Evolutionary conservation across 2,329 filamentous ascomycete species (phyloP), one percentile per base, ranked within the genome.

Genomic region (Xylariaceae sp.): DNA sequence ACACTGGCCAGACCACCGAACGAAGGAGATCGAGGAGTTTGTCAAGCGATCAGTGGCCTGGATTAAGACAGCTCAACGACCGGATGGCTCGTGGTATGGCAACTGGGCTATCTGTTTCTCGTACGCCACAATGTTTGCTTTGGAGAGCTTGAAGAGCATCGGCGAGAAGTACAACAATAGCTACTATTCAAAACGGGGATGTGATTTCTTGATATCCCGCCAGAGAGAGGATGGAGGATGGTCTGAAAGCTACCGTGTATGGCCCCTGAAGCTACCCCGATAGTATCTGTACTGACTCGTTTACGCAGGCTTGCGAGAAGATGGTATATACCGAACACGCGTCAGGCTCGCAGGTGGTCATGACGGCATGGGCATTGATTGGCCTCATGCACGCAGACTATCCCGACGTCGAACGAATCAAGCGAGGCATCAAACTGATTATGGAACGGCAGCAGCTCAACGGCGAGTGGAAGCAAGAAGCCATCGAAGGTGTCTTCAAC

Each of bases 31-130:
- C 65, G 78, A 83, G 7, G 72, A 71, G 0, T 91, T 94, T 68
- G 88, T 94, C 65, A 77, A 78, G 17, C 82, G 87, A 44, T 92
- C 92, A 0, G 84, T 96, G 0, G 77, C 80, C 53, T 97, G 92
- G 78, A 96, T 99, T 74, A 89, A 92, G 70, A 81, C 81, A 1
- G 83, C 86, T 2, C 94, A 97, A 74, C 79, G 83, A 1, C 73
- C 81, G 0, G 91, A 97, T 67, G 94, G 94, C n/a, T 89, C 88
- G 61, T 99, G 94, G 94, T 97, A 99, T 72, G 94, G 94, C 51
- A 92, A 86, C 71, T 99, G 94, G 94, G 94, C 90, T 55, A 95
- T 99, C 69, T 99, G 94, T 77, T 99, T 96, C 74, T 97, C 92
- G 0, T 99, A 99, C 71, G 94, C 92, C 0, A 89, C 86, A 64